Percentiles rank a stretch among this genome's conserved stretches.
Evolutionary conservation across 2,329 filamentous ascomycete species (phyloP).

Genomic region (Alternaria sp.): DNA sequence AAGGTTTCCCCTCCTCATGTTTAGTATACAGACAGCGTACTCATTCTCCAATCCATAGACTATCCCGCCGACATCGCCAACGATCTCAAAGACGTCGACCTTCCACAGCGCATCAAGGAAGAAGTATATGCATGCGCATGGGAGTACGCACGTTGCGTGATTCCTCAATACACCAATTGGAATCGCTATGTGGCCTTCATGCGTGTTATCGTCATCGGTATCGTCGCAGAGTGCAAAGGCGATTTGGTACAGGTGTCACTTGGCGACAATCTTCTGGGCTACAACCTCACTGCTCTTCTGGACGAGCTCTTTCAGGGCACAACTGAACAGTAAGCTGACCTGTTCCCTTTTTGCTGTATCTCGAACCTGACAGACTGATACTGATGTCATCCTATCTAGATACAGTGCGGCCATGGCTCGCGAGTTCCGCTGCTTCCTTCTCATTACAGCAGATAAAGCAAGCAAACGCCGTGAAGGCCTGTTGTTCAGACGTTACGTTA

Average conservation of each 20-base stretch:
- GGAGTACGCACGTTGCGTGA: conserved; percentile 30
- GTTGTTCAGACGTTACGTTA: conserved; percentile 39
- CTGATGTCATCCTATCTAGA: neutral
- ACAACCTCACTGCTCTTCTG: neutral
- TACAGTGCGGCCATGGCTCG: conserved; percentile 14
- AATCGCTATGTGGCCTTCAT: conserved; percentile 27
- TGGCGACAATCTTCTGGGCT: neutral
- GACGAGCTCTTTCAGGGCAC: neutral
- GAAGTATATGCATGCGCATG: conserved; percentile 27
- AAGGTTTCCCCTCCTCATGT: neutral
- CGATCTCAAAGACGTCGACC: neutral
- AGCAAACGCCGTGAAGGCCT: conserved; percentile 14
- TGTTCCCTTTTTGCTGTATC: neutral
- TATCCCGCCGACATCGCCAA: neutral
- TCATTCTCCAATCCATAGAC: neutral
- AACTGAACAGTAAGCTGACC: neutral
- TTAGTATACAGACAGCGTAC: neutral
- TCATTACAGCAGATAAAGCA: conserved; percentile 21
- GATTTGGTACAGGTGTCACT: conserved; percentile 10
- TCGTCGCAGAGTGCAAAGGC: conserved; percentile 27
- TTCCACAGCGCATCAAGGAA: neutral
- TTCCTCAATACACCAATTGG: conserved; percentile 29
- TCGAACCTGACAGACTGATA: neutral
- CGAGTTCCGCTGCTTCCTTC: conserved; percentile 23
- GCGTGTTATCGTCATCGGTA: conserved; percentile 24